Conservation (phyloP, 768 basidiomycete genomes). For the Botryobasidium botryosum region DNA sequence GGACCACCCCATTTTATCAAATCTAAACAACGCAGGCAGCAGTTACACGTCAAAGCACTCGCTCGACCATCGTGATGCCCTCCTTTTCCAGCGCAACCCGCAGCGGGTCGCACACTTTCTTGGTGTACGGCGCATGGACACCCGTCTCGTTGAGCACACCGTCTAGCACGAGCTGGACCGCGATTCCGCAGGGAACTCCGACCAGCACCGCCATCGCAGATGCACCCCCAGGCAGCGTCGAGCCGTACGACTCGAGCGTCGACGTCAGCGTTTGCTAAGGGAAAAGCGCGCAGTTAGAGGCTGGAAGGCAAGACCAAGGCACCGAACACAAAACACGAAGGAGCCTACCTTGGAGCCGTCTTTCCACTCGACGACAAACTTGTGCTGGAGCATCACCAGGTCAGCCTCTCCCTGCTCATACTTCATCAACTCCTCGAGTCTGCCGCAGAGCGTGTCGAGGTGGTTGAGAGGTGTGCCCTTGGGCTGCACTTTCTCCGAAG, state of each 20-base stretch:
- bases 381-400: constrained; percentile 96
- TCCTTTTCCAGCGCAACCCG: constrained; percentile 50
- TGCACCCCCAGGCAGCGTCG: constrained; percentile 41
- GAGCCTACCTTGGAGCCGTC: constrained; percentile 53
- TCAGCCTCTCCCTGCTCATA: constrained; percentile 85
- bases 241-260: constrained; percentile 77
- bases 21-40: too few relatives aligned
- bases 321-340: background rate
- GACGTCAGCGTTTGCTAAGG: constrained; percentile 69
- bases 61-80: constrained; percentile 58
- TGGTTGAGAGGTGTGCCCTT: constrained; percentile 38
- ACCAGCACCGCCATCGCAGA: constrained; percentile 89
- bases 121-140: constrained; percentile 72
- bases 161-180: constrained; percentile 79
- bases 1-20: too few relatives aligned
- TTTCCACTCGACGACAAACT: constrained; percentile 79
- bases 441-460: constrained; percentile 85
- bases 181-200: constrained; percentile 87
- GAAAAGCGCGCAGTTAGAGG: background rate
- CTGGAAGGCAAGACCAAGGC: background rate
- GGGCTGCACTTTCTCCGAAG: constrained; percentile 39
- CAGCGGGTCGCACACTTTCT: constrained; percentile 67
- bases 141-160: constrained; percentile 65
- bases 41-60: constrained; percentile 35
- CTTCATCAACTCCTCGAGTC: constrained; percentile 80